A percentile compares a stretch with the other conserved stretches of the same genome.
These are phyloP conservation scores for Tranzscheliella williamsii DNA, from an alignment of 1,284 basidiomycete genomes.

Conservation along the genomic window DNA sequence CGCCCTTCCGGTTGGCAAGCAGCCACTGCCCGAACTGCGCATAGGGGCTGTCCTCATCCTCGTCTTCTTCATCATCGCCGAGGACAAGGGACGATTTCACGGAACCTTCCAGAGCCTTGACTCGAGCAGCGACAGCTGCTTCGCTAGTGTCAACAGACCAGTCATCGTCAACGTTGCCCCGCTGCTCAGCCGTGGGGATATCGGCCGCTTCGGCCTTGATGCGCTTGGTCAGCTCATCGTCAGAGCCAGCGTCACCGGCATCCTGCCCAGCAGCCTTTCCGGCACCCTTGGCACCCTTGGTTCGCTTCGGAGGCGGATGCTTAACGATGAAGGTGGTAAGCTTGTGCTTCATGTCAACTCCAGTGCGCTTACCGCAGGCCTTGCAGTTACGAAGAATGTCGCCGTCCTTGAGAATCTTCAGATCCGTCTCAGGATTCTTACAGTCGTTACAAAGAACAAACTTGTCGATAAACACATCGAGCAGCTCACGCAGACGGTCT, in stretches of 20 bases:
- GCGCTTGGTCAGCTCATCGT: slow-evolving; percentile 65
- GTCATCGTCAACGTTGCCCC: slow-evolving; percentile 66
- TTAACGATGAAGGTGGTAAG: slow-evolving; percentile 94
- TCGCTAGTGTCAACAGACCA: slow-evolving; percentile 90
- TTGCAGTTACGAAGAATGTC: slow-evolving; percentile 98
- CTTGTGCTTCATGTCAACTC: slow-evolving; percentile 95
- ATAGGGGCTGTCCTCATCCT: slow-evolving; percentile 69
- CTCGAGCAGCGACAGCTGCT: slow-evolving; percentile 85
- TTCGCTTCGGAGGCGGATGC: slow-evolving; percentile 81
- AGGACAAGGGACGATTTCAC: slow-evolving; percentile 67
- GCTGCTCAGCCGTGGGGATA: slow-evolving; percentile 64
- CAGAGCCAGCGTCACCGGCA: slow-evolving; percentile 59
- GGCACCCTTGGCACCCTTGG: slow-evolving; percentile 58
- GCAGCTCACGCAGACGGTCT: slow-evolving; percentile 86
- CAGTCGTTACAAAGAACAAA: slow-evolving; percentile 96
- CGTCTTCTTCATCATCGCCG: slow-evolving; percentile 72
- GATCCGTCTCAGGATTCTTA: slow-evolving; percentile 99
- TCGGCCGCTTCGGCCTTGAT: slow-evolving; percentile 64
- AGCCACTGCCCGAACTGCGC: slow-evolving; percentile 82
- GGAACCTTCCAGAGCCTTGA: slow-evolving; percentile 74
- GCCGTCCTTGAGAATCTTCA: slow-evolving; percentile 78
- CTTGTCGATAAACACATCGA: slow-evolving; percentile 92
- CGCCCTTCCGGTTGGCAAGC: slow-evolving; percentile 72
- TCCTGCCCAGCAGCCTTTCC: slow-evolving; percentile 69
- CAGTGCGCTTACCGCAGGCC: slow-evolving; percentile 90